phyloP scores from a whole-genome alignment of 805 yeast species.

The Lipomyces anomalus region DNA sequence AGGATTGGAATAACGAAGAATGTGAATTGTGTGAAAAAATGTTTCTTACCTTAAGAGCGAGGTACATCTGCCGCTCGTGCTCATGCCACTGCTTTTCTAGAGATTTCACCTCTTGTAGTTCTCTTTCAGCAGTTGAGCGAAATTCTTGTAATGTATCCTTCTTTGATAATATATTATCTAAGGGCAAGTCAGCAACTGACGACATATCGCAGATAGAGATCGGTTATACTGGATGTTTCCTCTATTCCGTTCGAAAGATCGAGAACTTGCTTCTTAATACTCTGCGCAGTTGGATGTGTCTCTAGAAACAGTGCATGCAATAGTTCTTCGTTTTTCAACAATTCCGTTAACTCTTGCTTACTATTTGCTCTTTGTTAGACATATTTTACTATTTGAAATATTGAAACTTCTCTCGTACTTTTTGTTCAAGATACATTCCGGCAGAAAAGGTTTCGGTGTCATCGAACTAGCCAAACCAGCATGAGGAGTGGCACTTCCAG shows the following conservation, averaged over 20 bases:
- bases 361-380: too few relatives aligned
- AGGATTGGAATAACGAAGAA: too few relatives aligned
- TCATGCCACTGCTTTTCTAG: slow-evolving; percentile 12
- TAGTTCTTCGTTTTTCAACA: neutral
- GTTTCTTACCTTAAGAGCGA: slow-evolving; percentile 3
- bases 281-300: slow-evolving; percentile 10
- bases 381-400: too few relatives aligned
- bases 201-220: too few relatives aligned
- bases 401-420: too few relatives aligned
- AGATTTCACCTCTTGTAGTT: slow-evolving; percentile 10
- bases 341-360: neutral
- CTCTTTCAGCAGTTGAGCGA: slow-evolving; percentile 6
- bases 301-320: neutral
- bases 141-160: slow-evolving; percentile 1
- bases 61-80: slow-evolving; percentile 5
- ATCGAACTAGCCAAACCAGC: too few relatives aligned
- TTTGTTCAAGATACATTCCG: neutral
- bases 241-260: slow-evolving; percentile 4
- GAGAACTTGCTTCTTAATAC: slow-evolving; percentile 5
- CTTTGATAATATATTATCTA: slow-evolving; percentile 3
- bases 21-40: neutral
- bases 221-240: slow-evolving; percentile 5
- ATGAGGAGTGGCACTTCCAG: too few relatives aligned
- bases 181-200: neutral
- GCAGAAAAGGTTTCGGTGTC: neutral